These are phyloP conservation scores for Tulasnella sp. DNA, from an alignment of 768 basidiomycete genomes.

Conservation along the genomic window DNA sequence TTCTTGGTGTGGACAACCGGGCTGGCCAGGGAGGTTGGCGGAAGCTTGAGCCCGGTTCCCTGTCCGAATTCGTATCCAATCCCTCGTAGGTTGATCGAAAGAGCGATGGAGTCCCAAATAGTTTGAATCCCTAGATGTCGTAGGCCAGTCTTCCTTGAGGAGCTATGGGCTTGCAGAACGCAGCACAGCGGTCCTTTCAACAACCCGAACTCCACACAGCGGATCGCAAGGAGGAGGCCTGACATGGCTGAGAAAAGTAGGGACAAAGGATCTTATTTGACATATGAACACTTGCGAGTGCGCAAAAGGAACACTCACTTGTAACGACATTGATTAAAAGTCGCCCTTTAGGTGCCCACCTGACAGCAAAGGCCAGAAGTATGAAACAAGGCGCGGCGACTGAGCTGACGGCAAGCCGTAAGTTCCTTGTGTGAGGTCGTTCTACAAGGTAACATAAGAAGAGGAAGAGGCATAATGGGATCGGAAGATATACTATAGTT, in stretches of 20 bases:
- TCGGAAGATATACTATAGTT: not conserved
- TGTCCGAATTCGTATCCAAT: slow-evolving; percentile 32
- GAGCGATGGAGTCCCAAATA: not conserved
- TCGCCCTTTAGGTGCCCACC: slow-evolving; percentile 6
- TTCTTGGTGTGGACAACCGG: not conserved
- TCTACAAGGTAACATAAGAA: slow-evolving; percentile 3
- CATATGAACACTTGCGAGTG: not conserved
- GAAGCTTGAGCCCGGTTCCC: slow-evolving; percentile 26
- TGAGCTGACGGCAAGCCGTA: not conserved
- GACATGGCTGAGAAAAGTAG: slow-evolving; percentile 23
- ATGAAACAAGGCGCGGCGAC: not conserved
- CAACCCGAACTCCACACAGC: slow-evolving; percentile 11
- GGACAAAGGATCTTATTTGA: not conserved
- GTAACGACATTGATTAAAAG: slow-evolving; percentile 12
- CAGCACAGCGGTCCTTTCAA: not conserved
- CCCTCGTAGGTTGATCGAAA: slow-evolving; percentile 26
- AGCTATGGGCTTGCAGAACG: not conserved
- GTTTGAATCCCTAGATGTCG: not conserved
- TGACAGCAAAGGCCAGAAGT: not conserved
- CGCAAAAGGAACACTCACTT: not conserved
- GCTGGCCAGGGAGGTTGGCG: not conserved
- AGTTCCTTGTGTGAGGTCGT: not conserved
- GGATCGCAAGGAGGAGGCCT: slow-evolving; percentile 1
- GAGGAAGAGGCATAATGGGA: not conserved
- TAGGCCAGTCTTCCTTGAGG: not conserved